Percentiles rank a stretch among this genome's conserved stretches.
Evolutionary conservation across 805 yeast genomes (phyloP).

Genomic region (Suhomyces xylopsoci): DNA sequence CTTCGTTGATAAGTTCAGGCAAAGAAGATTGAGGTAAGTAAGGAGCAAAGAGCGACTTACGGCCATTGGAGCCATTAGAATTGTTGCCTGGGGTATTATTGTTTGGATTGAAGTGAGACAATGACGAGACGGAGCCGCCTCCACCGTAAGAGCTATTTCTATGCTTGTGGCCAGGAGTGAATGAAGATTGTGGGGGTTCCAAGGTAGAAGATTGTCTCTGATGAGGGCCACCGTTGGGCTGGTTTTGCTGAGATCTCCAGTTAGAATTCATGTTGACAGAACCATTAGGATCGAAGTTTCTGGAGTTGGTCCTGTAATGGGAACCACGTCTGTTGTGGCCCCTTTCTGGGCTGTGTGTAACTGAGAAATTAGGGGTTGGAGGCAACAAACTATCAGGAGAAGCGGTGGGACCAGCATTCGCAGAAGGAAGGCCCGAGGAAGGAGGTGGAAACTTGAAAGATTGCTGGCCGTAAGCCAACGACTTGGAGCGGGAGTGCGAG

Average conservation of each 20-base stretch:
- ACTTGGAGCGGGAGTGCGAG: constrained; percentile 33
- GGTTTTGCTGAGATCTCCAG: constrained; percentile 61
- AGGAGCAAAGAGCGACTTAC: constrained; percentile 91
- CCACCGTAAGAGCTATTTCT: constrained; percentile 63
- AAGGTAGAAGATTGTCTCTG: constrained; percentile 27
- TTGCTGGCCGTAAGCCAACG: constrained; percentile 45
- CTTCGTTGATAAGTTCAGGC: constrained; percentile 86
- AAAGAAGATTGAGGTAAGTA: constrained; percentile 90
- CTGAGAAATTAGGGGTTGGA: constrained; percentile 51
- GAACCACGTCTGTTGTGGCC: constrained; percentile 40
- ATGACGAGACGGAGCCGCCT: constrained; percentile 52
- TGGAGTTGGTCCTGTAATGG: constrained; percentile 38
- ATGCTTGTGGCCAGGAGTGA: constrained; percentile 77
- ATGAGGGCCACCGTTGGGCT: constrained; percentile 20
- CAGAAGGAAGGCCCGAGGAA: constrained; percentile 5
- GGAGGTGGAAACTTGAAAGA: constrained; percentile 58
- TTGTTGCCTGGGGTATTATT: constrained; percentile 13
- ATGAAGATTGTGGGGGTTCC: constrained; percentile 40
- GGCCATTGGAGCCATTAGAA: constrained; percentile 40
- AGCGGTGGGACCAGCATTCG: constrained; percentile 28
- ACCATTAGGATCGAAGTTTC: constrained; percentile 36
- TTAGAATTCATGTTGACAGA: constrained; percentile 47
- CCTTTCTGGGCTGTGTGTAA: constrained; percentile 38
- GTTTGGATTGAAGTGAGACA: constrained; percentile 36
- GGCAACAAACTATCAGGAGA: constrained; percentile 37